These are phyloP conservation scores for Lepidium didymum DNA, from an alignment of 345 rosid species.

Conservation along the genomic window DNA sequence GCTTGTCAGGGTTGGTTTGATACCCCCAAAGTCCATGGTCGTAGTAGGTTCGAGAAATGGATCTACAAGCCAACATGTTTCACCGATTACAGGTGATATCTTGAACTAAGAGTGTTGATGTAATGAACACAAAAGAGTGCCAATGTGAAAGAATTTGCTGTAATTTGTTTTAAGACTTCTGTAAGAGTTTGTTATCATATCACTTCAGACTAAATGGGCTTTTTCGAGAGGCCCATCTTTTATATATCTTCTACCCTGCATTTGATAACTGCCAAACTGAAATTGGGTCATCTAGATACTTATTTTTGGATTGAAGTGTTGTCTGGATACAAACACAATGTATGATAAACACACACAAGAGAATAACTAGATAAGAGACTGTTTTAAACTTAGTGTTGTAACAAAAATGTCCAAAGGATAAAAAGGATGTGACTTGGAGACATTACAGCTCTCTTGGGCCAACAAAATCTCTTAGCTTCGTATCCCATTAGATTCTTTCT, in stretches of 20 bases:
- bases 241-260: background rate
- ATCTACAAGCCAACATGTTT: slow-evolving; percentile 49
- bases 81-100: slow-evolving; percentile 68
- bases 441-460: slow-evolving; percentile 22
- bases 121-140: background rate
- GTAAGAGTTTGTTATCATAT: background rate
- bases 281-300: background rate
- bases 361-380: background rate
- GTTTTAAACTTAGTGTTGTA: background rate
- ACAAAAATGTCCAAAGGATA: background rate
- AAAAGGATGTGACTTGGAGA: background rate
- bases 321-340: background rate
- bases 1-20: slow-evolving; percentile 74
- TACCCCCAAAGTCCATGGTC: slow-evolving; percentile 77
- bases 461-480: slow-evolving; percentile 21
- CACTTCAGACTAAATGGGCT: background rate
- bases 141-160: background rate
- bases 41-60: slow-evolving; percentile 67
- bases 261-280: background rate
- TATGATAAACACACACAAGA: background rate
- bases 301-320: background rate
- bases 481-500: slow-evolving; percentile 18
- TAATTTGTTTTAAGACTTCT: background rate
- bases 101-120: slow-evolving; percentile 25
- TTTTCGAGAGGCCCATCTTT: background rate